Base-by-base conservation (phyloP, 768 basidiomycete genomes). In the Boletus edulis region DNA sequence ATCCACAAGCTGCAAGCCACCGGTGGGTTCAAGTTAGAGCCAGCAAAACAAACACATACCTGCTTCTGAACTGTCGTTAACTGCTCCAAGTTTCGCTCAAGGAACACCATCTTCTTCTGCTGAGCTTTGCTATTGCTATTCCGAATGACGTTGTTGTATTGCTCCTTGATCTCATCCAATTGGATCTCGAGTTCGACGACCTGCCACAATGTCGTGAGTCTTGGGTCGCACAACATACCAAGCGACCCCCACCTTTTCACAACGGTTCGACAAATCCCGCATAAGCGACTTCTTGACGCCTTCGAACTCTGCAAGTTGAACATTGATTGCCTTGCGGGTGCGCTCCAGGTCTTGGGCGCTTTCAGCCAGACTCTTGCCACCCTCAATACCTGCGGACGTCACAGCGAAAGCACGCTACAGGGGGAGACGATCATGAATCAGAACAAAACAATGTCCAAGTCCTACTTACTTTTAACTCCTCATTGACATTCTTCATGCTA, bases 161-260 rank as follows among this genome's bases (percentile, higher is more conserved):
- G 95, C 73, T 99, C 97, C 72, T 91, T 92, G 72, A 97, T 94
- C 70, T 99, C 97, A 66, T 98, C 97, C 34, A 99, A 78, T 70
- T 98, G 95, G 60, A 99, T 98, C 73, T 99, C 97, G 29, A 99
- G 85, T 74, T 98, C 97, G 49, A 99, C 96, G 40, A 99, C 97
- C 95, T 97, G 58, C 44, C 57, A 59, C 47, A 42, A 60, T 49
- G 32, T 38, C 22, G 34, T 68, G 37, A 61, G 57, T 53, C 51
- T 47, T 46, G 42, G 47, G 22, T 27, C 46, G 55, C 49, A 45
- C 24, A 73, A 29, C 37, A 52, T 17, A 41, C 37, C 45, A 11
- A 57, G 52, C 43, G 47, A 56, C 34, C 39, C 39, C 62, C 73
- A 92, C 95, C 87, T 98, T 98, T 80, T 99, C 97, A 71, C 97